phyloP scores from a whole-genome alignment of 805 yeast species.

The Kluyveromyces lactis region DNA sequence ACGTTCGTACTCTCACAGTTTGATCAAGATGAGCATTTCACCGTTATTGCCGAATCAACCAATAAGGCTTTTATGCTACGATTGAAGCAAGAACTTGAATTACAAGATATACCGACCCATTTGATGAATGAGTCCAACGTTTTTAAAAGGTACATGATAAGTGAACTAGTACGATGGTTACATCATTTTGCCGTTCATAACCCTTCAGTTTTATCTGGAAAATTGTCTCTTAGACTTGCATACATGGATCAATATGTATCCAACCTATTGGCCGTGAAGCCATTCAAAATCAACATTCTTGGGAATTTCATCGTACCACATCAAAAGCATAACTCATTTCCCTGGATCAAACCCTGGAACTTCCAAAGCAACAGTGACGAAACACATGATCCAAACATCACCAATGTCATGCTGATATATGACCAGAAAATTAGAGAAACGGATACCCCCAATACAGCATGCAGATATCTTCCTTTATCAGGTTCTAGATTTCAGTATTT shows the following conservation, averaged over 20 bases:
- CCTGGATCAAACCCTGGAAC: conserved; percentile 25
- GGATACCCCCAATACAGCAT: conserved; percentile 7
- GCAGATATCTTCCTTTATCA: conserved; percentile 23
- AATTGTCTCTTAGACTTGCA: conserved; percentile 15
- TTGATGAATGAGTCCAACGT: conserved; percentile 18
- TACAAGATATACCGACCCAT: conserved; percentile 16
- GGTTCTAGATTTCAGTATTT: conserved; percentile 37
- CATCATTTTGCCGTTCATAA: conserved; percentile 11
- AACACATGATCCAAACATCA: conserved; percentile 6
- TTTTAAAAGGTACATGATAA: conserved; percentile 18
- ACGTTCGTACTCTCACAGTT: conserved; percentile 14
- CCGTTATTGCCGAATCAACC: conserved; percentile 15
- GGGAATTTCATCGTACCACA: conserved; percentile 24
- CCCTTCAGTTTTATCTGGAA: conserved; percentile 6
- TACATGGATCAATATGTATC: conserved; percentile 20
- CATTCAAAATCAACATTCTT: conserved; percentile 18
- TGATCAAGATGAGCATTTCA: conserved; percentile 13
- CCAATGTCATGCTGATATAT: conserved; percentile 16
- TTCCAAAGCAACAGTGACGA: conserved; percentile 14
- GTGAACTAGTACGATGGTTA: conserved; percentile 20
- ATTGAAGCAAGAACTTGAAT: conserved; percentile 13
- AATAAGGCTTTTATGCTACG: conserved; percentile 13
- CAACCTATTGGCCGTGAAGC: conserved; percentile 11
- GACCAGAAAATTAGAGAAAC: conserved; percentile 17
- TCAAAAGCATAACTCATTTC: conserved; percentile 15